Evolutionary conservation across 2,329 filamentous ascomycete genomes (phyloP), one percentile per base, ranked within the genome.

Genomic region (Samsoniella hepiali): DNA sequence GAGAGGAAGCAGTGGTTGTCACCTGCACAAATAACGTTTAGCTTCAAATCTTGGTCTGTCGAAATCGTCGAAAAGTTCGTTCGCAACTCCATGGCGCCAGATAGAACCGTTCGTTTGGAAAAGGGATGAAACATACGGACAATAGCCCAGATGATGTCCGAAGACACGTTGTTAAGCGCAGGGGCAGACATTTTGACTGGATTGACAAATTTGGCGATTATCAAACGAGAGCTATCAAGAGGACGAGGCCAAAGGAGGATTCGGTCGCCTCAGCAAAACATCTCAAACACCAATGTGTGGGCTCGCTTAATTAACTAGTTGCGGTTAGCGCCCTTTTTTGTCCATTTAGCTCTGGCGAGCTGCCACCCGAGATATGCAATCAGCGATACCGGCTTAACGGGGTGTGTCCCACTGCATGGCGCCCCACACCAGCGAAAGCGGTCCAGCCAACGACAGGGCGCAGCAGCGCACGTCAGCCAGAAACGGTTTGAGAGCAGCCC

Each of bases 91-190:
- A n/a, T 44, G 47, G 27, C 47, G 11, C 22, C 15, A 54, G 29
- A 31, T 44, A n/a, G 47, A 54, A 29, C 3, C 29, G 36, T 34
- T 36, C 22, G 29, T n/a, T 29, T 22, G 58, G 17, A 3, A 36
- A 22, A 38, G n/a, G 42, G 27, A 32, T 7, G 27, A 45, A 45
- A 62, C 93, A 81, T 88, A 97, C 93, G 91, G 85, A 89, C 88
- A 80, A 96, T 83, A 87, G 94, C 90, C 94, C 94, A 98, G 85
- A 97, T 83, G 74, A 97, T 86, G 82, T 97, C 93, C 77, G 88
- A 81, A 79, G 93, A 96, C 77, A 96, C 84, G 84, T 93, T 91
- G 74, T 88, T 79, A 72, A 86, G 82, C 65, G 73, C 78, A 80
- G 73, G 83, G 74, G 77, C 76, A 71, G 79, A 77, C 82, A 86